Evolutionary conservation across 2,329 filamentous ascomycete genomes (phyloP), one percentile per base, ranked within the genome.

Genomic region (Aspergillus hortae): DNA sequence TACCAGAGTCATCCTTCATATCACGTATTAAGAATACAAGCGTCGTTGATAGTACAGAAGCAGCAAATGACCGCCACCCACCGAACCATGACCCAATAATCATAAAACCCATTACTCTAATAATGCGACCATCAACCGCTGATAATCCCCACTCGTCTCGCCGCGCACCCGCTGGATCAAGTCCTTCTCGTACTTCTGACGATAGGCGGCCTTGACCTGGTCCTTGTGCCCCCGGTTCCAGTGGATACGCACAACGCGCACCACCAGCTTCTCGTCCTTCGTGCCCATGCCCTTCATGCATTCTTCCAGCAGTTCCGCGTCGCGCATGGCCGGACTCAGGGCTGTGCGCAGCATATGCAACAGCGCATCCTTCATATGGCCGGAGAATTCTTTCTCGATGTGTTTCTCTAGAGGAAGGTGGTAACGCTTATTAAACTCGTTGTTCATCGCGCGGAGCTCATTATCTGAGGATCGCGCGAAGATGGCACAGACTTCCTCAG

Each of bases 351-450:
- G 76, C 69, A 96, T 90, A 67, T 85, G 85, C 23, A 94, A 74
- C 1, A 97, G 80, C 0, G 90, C 90, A 14, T 89, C 83, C 68
- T 92, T 80, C 91, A 97, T 96, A 67, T 97, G 92, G 0, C 92
- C 92, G 0, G 86, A 89, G 72, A 96, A 96, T 64, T 94, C 85
- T 74, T 83, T 88, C 56, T 84, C 83, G 61, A 97, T 84, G 46
- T 90, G 85, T 32, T 83, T 81, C 57, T 90, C 85, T 2, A 97
- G 78, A 11, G 82, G 76, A 36, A 80, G 81, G 17, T 85, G 82
- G 68, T 91, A 95, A 56, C 85, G 86, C 48, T 84, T 77, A 62
- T 85, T 79, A 73, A 95, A 97, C 0, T 84, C 80, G 48, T 88
- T 81, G 11, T 82, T 80, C 54, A 97, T 90, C 35, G 91, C 91